Percentiles rank a stretch among this genome's conserved stretches.
These are phyloP conservation scores for Leccinum subgranulosum DNA, from an alignment of 768 basidiomycete species.

Conservation along the genomic window DNA sequence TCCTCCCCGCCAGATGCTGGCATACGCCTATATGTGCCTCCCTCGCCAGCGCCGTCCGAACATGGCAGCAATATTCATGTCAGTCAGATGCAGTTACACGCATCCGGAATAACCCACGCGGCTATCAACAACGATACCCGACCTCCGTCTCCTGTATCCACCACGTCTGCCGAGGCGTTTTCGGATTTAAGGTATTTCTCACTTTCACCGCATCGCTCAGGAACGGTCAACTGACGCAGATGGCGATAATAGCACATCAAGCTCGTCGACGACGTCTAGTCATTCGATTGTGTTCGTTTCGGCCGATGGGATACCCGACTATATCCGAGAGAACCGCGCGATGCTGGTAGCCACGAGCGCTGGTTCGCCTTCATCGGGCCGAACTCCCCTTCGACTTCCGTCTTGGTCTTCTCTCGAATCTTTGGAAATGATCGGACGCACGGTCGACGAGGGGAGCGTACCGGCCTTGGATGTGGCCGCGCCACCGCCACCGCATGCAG, in stretches of 20 bases:
- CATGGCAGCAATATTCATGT: slow-evolving; percentile 19
- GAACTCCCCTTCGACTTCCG: slow-evolving; percentile 16
- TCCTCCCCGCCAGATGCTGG: background rate
- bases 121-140: slow-evolving; percentile 4
- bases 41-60: slow-evolving; percentile 29
- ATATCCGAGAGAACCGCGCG: slow-evolving; percentile 30
- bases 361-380: slow-evolving; percentile 19
- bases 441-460: background rate
- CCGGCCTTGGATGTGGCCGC: background rate
- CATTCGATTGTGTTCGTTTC: slow-evolving; percentile 30
- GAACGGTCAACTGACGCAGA: background rate
- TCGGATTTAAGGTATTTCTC: slow-evolving; percentile 17
- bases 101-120: background rate
- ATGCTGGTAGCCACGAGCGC: slow-evolving; percentile 30
- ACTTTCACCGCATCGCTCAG: background rate
- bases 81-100: background rate
- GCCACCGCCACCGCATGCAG: background rate
- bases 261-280: slow-evolving; percentile 12
- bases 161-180: slow-evolving; percentile 8
- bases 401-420: slow-evolving; percentile 27
- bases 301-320: slow-evolving; percentile 29
- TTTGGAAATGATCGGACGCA: background rate
- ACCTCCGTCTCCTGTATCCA: slow-evolving; percentile 12
- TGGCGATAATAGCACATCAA: slow-evolving; percentile 4
- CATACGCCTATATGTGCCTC: slow-evolving; percentile 3